Evolutionary conservation across 148 eudicot species (phyloP), one percentile per base, ranked within the genome.

Genomic region (Pouteria glomerata): DNA sequence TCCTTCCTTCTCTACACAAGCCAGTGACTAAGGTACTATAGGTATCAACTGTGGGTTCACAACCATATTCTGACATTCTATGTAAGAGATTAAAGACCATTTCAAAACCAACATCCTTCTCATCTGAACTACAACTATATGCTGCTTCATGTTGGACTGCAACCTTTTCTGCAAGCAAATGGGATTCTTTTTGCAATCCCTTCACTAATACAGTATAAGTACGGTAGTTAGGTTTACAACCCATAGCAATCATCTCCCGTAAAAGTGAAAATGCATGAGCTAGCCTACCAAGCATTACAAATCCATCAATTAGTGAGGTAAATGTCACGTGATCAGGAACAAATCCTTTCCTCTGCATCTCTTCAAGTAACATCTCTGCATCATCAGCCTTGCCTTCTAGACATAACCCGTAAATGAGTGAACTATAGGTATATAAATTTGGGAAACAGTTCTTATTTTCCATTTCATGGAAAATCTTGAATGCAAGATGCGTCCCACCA

Each of bases 291-390:
- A 79, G 70, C 74, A 44, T 77, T 57, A 90, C 88, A 82, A 78
- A 85, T 34, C 97, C 97, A 74, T 86, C 85, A 48, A 90, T 83
- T 59, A 88, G 78, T 57, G 87, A 83, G 66, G 88, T 88, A 83
- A 75, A 90, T 41, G 87, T 79, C 77, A 88, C 91, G 48, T 73
- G 82, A 82, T 88, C 92, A 63, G 91, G 89, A 77, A 76, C 63
- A 45, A 90, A 66, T 64, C 89, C 82, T 79, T 82, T 83, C 26
- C 35, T 77, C 55, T 62, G 74, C 88, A 90, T 86, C 76, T 86
- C 88, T 70, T 77, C 72, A 62, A 86, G 81, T 63, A 90, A 81
- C 51, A 26, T 48, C 79, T 86, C 89, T 55, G 97, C 97, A 39
- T 73, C 75, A 48, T 85, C 84, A 26, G 74, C 84, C 67, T 73